A percentile compares a stretch with the other conserved stretches of the same genome.
These are phyloP conservation scores for Millerozyma acaciae DNA, from an alignment of 805 yeast genomes.

Conservation along the genomic window DNA sequence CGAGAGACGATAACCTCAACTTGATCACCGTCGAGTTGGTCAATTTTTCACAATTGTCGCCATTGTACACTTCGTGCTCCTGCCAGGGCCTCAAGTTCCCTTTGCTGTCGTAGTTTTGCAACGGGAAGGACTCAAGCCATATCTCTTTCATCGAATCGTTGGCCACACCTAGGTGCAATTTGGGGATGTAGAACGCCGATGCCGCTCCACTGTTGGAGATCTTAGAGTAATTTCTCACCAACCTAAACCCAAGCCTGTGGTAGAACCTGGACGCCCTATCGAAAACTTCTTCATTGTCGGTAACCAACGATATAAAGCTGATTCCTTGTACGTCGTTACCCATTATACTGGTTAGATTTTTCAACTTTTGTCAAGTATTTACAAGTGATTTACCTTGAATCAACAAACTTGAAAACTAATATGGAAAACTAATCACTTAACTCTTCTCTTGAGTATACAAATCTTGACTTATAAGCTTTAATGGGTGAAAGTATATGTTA, in stretches of 20 bases:
- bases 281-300: slow-evolving; percentile 46
- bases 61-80: slow-evolving; percentile 34
- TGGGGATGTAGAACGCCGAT: slow-evolving; percentile 20
- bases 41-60: slow-evolving; percentile 30
- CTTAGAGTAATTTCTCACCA: slow-evolving; percentile 58
- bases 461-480: too few relatives aligned
- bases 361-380: too few relatives aligned
- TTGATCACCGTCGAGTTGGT: slow-evolving; percentile 30
- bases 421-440: too few relatives aligned
- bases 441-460: too few relatives aligned
- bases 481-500: too few relatives aligned
- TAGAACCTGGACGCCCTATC: slow-evolving; percentile 53
- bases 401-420: too few relatives aligned
- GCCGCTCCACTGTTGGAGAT: slow-evolving; percentile 35
- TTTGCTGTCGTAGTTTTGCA: slow-evolving; percentile 30
- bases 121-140: slow-evolving; percentile 71
- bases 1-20: slow-evolving; percentile 26
- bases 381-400: too few relatives aligned
- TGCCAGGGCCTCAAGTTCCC: slow-evolving; percentile 41
- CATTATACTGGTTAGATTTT: too few relatives aligned
- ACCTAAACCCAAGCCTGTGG: slow-evolving; percentile 54
- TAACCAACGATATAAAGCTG: slow-evolving; percentile 60
- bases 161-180: slow-evolving; percentile 50
- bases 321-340: slow-evolving; percentile 23
- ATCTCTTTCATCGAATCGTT: slow-evolving; percentile 63